Conservation (phyloP, 1,284 basidiomycete species). For the Austropuccinia psidii region DNA sequence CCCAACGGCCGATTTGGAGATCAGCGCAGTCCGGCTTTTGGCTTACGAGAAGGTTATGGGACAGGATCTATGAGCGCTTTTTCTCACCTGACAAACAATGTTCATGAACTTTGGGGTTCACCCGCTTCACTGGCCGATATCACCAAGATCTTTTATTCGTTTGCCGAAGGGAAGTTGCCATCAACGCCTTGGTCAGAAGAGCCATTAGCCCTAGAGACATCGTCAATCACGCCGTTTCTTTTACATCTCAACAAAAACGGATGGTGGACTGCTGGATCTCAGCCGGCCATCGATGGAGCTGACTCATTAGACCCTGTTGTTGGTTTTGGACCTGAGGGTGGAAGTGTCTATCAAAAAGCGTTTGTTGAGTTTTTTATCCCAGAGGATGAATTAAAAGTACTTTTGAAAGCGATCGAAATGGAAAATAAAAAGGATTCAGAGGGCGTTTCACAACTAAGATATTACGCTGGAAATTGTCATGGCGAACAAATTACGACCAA, state of each 20-base stretch:
- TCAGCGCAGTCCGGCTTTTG: conserved; percentile 49
- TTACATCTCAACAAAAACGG: conserved; percentile 65
- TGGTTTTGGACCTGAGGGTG: conserved; percentile 85
- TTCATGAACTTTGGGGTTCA: conserved; percentile 65
- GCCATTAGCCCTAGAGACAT: conserved; percentile 76
- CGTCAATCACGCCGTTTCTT: conserved; percentile 69
- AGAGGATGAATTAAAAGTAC: conserved; percentile 56
- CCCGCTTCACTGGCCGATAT: conserved; percentile 66
- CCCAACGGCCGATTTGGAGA: conserved; percentile 52
- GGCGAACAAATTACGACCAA: conserved; percentile 47
- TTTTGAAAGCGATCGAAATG: conserved; percentile 52
- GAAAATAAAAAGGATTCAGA: conserved; percentile 55
- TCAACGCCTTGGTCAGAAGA: conserved; percentile 83
- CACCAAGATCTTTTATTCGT: conserved; percentile 66
- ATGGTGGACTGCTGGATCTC: conserved; percentile 95
- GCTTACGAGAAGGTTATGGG: conserved; percentile 47
- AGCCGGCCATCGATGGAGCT: conserved; percentile 82
- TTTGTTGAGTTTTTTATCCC: conserved; percentile 93
- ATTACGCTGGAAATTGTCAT: conserved; percentile 70
- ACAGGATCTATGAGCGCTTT: neutral
- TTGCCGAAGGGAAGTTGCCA: conserved; percentile 60
- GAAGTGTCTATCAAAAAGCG: conserved; percentile 93
- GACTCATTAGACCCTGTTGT: conserved; percentile 54
- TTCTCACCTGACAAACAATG: conserved; percentile 39
- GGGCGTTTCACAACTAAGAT: conserved; percentile 60